Evolutionary conservation across 495 filamentous ascomycete genomes (phyloP), one percentile per base, ranked within the genome.

Genomic region (Podospora appendiculata): DNA sequence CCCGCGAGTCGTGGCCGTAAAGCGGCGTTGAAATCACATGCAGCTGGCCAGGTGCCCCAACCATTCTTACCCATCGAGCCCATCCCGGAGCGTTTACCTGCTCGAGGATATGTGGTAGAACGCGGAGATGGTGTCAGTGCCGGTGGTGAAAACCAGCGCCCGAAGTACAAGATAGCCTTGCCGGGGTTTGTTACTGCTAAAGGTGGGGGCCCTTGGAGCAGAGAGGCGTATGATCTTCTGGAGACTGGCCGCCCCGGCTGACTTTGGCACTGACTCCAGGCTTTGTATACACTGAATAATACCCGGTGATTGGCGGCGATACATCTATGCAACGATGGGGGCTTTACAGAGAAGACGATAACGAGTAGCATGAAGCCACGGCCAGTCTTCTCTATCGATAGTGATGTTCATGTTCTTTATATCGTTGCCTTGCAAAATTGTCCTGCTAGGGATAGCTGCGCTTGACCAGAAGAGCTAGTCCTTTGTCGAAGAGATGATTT

Each of bases 171-270:
- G 39, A 67, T 68, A 58, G 54, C 17, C 41, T 60, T 66, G 50
- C 64, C 67, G 13, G 71, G 68, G n/a, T 77, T 76, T 38, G 46
- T 52, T 11, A 67, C 61, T 54, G 67, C 62, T 17, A 70, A 60
- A 44, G 68, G 62, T 16, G 72, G 70, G 6, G 78, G 76, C 1
- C 70, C 76, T 1, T 79, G 78, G 76, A 79, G 78, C 54, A 70
- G 69, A 45, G 75, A 80, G 51, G 73, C 76, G 8, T 58, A 71
- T 52, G 77, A 80, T 51, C 56, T 80, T 14, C 66, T 79, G 51
- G 75, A 71, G 40, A 66, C 59, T 17, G 70, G 67, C 9, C 67
- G 71, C 9, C 73, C 72, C 18, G 47, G 34, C 14, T 61, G 61
- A 54, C 41, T 25, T 25, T 25, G 25, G 25, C 25, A 25, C 25